Evolutionary conservation across 208 protist genomes (phyloP).

Genomic region (Wallacemonas sp.): DNA sequence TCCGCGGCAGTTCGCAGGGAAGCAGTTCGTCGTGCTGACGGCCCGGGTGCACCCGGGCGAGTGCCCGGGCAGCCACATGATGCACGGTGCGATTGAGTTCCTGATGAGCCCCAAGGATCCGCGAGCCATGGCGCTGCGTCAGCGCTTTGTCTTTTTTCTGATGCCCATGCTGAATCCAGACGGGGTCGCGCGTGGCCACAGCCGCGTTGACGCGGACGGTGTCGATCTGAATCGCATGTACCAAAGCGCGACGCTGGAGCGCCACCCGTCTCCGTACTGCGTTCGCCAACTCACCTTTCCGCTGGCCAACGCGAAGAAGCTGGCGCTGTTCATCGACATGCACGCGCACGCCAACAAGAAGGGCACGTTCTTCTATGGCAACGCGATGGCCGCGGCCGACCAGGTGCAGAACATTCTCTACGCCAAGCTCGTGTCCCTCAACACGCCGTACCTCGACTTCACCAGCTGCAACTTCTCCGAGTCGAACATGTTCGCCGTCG

Average conservation of each 20-base stretch:
- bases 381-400: conserved; percentile 63
- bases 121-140: conserved; percentile 69
- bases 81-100: conserved; percentile 94
- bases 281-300: conserved; percentile 57
- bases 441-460: conserved; percentile 94
- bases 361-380: conserved; percentile 95
- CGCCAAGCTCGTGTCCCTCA: conserved; percentile 86
- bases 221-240: conserved; percentile 95
- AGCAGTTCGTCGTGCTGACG: conserved; percentile 81
- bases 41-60: conserved; percentile 95
- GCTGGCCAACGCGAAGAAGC: conserved; percentile 35
- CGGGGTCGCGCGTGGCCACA: conserved; percentile 91
- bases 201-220: conserved; percentile 90
- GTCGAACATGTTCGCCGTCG: conserved; percentile 89
- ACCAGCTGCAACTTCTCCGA: conserved; percentile 91
- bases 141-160: conserved; percentile 91
- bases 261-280: conserved; percentile 83
- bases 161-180: conserved; percentile 95
- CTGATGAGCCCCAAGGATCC: conserved; percentile 67
- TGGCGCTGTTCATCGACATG: conserved; percentile 92
- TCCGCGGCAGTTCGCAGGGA: conserved; percentile 62
- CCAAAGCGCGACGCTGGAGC: conserved; percentile 53
- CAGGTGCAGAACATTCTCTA: conserved; percentile 89
- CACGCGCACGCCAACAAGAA: conserved; percentile 94
- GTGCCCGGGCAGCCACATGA: conserved; percentile 89